Evolutionary conservation across 2,329 filamentous ascomycete genomes (phyloP).

Genomic region (Penicillium sp.): DNA sequence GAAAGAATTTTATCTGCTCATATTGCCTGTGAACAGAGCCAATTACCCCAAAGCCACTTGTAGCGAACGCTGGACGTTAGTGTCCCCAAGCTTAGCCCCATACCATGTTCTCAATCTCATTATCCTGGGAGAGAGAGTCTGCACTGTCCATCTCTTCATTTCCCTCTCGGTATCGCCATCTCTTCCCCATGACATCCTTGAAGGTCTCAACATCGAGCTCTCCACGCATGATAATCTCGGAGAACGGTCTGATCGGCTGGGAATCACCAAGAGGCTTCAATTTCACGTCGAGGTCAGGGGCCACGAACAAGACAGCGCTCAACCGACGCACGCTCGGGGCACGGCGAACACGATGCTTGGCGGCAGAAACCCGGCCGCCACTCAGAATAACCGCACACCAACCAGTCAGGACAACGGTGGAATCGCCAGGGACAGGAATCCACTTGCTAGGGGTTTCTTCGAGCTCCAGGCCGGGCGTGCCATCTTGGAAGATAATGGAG

Average conservation of each 20-base stretch:
- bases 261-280: neutral
- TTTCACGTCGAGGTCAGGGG: neutral
- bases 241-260: neutral
- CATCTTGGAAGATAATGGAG: conserved; percentile 9
- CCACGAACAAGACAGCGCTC: conserved; percentile 5
- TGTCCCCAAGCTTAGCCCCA: neutral
- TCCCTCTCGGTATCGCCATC: conserved; percentile 5
- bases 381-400: conserved; percentile 6
- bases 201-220: neutral
- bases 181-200: conserved; percentile 8
- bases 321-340: conserved; percentile 3
- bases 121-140: neutral
- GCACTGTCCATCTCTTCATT: conserved; percentile 6
- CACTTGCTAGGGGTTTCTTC: neutral
- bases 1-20: neutral
- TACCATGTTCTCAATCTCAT: neutral
- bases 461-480: conserved; percentile 4
- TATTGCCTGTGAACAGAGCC: neutral
- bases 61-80: neutral
- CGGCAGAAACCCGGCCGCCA: neutral
- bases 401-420: conserved; percentile 4
- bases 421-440: neutral
- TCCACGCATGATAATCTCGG: neutral
- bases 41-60: neutral
- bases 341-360: conserved; percentile 2